Evolutionary conservation across 352 stramenopile species (phyloP), one percentile per base, ranked within the genome.

Genomic region (Peronospora belbahrii): DNA sequence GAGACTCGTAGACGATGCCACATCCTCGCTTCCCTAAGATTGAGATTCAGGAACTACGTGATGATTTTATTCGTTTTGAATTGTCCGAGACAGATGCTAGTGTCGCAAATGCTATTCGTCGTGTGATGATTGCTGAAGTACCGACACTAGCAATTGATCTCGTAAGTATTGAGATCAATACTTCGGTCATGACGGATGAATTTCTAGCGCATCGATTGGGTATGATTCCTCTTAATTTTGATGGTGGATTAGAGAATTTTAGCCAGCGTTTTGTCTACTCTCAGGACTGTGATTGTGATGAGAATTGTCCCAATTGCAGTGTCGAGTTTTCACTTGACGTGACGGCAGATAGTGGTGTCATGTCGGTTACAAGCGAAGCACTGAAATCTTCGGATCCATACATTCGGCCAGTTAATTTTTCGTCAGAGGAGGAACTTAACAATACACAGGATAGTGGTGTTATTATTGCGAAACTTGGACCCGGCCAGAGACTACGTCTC

Each of bases 61-160:
- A 96, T 37, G 87, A 97, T 42, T 92, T 95, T 59, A 98, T 98
- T 64, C 95, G 96, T 67, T 98, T 99, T 57, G 85, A 98, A 62
- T 74, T 99, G 44, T 95, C 81, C 37, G 94, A 98, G 59, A 98
- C 93, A 6, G 96, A 99, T 61, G 88, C 88, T 4, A 97, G 78
- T 56, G 88, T 98, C 45, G 96, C 95, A 44, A 99, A 99, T 68
- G 80, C 96, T 22, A 80, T 99, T 44, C 87, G 96, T 37, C 84
- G 96, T 37, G 95, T 98, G 49, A 98, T 99, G 87, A 98, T 98
- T 68, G 81, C 86, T 6, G 93, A 97, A 67, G 94, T 98, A 20
- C 95, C 96, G 14, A 99, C 95, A n/a, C 66, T 99, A 41, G 93
- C 93, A 11, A 98, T 99, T 65, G 96, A 99, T 67, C 76, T 98